Base-by-base conservation (phyloP, 441 rosid species). In the Aleurites moluccanus region DNA sequence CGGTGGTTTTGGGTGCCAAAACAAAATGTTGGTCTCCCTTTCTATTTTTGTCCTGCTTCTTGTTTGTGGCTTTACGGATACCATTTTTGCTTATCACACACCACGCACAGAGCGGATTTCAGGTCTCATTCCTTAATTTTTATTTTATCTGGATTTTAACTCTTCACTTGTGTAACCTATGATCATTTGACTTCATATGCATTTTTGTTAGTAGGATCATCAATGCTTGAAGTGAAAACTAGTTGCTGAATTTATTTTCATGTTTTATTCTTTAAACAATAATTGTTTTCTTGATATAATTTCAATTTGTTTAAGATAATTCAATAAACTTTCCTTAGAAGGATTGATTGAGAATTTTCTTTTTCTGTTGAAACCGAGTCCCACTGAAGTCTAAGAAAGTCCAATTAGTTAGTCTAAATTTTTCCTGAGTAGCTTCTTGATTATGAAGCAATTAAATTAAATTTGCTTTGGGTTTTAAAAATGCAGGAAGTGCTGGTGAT, bases 401-500 rank as follows among this genome's bases (percentile, higher is more conserved):
- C 57, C 18, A 55, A 44, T 44, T 27, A 14, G n/a, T 18, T 15
- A 23, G 13, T 64, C 35, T 64, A 21, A 49, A 57, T n/a, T 69
- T 27, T 38, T 67, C 45, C 47, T 27, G 7, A 27, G 59, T 30
- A 64, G 47, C 38, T 72, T 76, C 25, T 47, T 49, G 56, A 30
- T 27, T 78, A 52, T 53, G 59, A 63, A 44, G n/a, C 35, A 16
- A 63, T 47, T 21, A 28, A 56, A 50, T 67, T 16, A 33, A 23
- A 16, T 75, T 13, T 68, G 75, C 28, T 82, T 69, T 69, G 59
- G 55, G 75, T 64, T 67, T 62, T 23, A 61, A 49, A 40, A 44
- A 79, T 77, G 83, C 85, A 92, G 97, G 97, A 73, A 94, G 96
- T 75, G 98, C 96, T 30, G 98, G 97, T 56, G 98, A 94, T 82